A percentile compares a stretch with the other conserved stretches of the same genome.
These are phyloP conservation scores for Thielaviopsis populi DNA, from an alignment of 2,329 filamentous ascomycete species.

Conservation along the genomic window DNA sequence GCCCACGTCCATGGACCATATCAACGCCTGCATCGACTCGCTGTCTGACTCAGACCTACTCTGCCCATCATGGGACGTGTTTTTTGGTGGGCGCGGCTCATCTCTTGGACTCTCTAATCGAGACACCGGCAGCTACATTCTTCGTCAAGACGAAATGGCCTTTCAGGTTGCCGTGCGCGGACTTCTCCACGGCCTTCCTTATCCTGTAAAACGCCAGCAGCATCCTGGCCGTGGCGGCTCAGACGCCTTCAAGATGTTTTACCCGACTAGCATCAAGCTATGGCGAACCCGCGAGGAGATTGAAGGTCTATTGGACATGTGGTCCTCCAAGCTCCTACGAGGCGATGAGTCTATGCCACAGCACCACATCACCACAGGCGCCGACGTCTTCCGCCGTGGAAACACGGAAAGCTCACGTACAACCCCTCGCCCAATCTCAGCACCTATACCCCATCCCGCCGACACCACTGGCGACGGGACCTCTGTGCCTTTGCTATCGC, in stretches of 20 bases:
- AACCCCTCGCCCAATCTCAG: constrained; percentile 18
- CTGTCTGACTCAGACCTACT: constrained; percentile 82
- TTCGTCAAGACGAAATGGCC: constrained; percentile 85
- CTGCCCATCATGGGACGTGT: constrained; percentile 53
- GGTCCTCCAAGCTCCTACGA: constrained; percentile 46
- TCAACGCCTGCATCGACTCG: constrained; percentile 73
- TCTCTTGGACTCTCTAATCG: constrained; percentile 31
- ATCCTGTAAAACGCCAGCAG: constrained; percentile 56
- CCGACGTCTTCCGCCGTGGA: constrained; percentile 35
- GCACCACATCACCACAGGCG: constrained; percentile 30
- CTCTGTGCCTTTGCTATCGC: constrained; percentile 34
- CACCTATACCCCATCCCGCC: neutral
- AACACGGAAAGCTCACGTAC: constrained; percentile 19
- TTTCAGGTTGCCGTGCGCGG: constrained; percentile 86
- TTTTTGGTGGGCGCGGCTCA: constrained; percentile 40
- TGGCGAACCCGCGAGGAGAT: constrained; percentile 77
- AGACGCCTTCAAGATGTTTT: constrained; percentile 81
- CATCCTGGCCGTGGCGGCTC: constrained; percentile 9
- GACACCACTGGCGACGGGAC: constrained; percentile 19
- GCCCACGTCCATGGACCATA: constrained; percentile 42
- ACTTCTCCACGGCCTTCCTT: constrained; percentile 68
- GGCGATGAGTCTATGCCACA: constrained; percentile 30
- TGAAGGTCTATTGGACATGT: constrained; percentile 55
- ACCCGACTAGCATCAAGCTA: constrained; percentile 67
- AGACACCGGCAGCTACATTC: constrained; percentile 51